Percentiles rank a stretch among this genome's conserved stretches.
Evolutionary conservation across 768 basidiomycete species (phyloP).

Genomic region (Tephrocybe sp.): DNA sequence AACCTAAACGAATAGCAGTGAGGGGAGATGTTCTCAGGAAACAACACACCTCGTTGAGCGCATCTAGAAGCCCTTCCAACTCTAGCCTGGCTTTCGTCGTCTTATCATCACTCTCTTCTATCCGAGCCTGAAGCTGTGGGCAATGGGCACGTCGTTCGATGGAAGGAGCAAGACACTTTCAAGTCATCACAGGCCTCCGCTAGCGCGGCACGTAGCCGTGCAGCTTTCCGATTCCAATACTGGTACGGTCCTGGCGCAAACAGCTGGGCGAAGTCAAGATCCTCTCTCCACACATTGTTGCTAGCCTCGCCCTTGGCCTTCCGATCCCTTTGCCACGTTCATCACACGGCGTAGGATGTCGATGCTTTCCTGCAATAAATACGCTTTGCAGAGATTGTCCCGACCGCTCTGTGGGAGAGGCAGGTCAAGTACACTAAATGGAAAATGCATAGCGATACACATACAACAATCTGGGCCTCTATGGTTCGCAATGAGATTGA

Average conservation of each 20-base stretch:
- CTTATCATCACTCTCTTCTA: constrained; percentile 45
- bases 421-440: neutral
- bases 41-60: constrained; percentile 49
- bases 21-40: neutral
- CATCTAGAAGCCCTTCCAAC: constrained; percentile 44
- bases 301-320: constrained; percentile 45
- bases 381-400: constrained; percentile 66
- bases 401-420: constrained; percentile 48
- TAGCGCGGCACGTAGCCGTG: constrained; percentile 35
- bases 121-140: constrained; percentile 51
- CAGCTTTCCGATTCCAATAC: constrained; percentile 44
- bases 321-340: constrained; percentile 58
- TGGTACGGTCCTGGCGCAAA: constrained; percentile 62
- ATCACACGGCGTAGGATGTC: constrained; percentile 70
- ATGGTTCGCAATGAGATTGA: constrained; percentile 69
- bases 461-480: constrained; percentile 55
- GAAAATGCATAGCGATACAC: constrained; percentile 21
- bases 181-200: constrained; percentile 29
- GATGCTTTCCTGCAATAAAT: constrained; percentile 64
- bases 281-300: constrained; percentile 63
- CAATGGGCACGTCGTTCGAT: too few species aligned
- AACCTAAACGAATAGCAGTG: constrained; percentile 30
- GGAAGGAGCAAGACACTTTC: neutral
- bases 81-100: constrained; percentile 45
- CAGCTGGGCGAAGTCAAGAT: constrained; percentile 62